Percentiles rank a stretch among this genome's conserved stretches.
Conservation (phyloP, 2,329 filamentous ascomycete species). For the Fusarium coicis region DNA sequence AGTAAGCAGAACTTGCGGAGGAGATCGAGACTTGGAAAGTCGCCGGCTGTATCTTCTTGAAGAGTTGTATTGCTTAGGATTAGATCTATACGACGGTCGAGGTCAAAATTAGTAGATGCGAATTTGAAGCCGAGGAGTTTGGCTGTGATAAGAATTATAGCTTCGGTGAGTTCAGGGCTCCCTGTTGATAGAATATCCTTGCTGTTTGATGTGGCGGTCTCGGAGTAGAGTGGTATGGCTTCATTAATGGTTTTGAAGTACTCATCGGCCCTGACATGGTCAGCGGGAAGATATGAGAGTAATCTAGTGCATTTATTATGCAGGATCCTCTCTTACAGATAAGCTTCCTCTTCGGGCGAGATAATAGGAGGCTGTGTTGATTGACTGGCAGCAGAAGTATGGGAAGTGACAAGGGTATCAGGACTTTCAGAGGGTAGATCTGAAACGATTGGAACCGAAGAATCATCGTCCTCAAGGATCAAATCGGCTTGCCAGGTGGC, state of each 20-base stretch:
- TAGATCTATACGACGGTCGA: background rate
- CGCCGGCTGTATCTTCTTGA: background rate
- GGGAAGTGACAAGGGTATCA: background rate
- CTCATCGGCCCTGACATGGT: background rate
- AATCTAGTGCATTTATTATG: too few relatives aligned
- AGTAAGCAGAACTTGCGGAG: background rate
- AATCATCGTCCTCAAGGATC: too few relatives aligned
- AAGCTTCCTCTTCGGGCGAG: background rate
- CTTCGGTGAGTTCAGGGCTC: background rate
- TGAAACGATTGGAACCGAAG: background rate
- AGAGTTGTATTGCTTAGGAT: background rate
- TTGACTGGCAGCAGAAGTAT: background rate
- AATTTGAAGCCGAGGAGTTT: background rate
- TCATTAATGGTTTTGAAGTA: background rate
- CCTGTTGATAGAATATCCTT: background rate
- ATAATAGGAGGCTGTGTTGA: background rate
- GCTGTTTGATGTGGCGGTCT: fast-evolving
- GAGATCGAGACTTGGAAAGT: background rate
- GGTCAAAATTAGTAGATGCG: background rate
- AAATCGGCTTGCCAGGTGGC: too few relatives aligned
- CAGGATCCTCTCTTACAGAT: background rate
- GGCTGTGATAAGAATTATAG: background rate
- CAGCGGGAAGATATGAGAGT: background rate
- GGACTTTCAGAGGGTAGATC: background rate
- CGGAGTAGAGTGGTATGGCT: background rate